Base-by-base conservation (phyloP, 768 basidiomycete genomes). In the Auricularia heimuer region DNA sequence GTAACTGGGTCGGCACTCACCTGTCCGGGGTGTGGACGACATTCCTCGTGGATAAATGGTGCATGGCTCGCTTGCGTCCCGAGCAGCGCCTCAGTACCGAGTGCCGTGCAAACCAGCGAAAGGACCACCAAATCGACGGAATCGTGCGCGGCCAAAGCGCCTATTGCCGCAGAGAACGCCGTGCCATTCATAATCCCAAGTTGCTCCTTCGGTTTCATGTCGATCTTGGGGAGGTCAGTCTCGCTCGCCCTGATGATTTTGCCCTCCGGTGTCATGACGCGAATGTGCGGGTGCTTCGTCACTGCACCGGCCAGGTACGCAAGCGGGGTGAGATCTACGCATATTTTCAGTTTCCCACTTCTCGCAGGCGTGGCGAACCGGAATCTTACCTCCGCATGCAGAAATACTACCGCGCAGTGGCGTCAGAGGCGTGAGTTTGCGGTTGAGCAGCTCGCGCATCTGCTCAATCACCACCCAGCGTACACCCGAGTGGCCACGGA, bases 351-450 rank as follows among this genome's bases (percentile, higher is more conserved):
- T 82, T 0, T 92, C 93, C n/a, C 92, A 84, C 1, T 90, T 58
- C 54, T 65, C 18, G 24, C 54, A 44, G 34, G 92, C 72, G 92
- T 88, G 12, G 91, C 92, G 86, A 67, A 42, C 65, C 67, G 45
- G 63, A 71, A 14, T 14, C 77, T 54, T 67, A 88, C 89, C 88
- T 75, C 92, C 92, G 51, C 86, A 89, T 7, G 92, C 86, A 33
- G 88, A 90, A 65, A 95, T 88, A 65, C 86, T 90, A 42, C 90
- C 90, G 8, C 92, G 85, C 4, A 95, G 78, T n/a, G 92, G 92
- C 18, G 94, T 88, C 16, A 93, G 74, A 10, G 75, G 75, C 2
- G 70, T 90, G 70, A 94, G 82, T 68, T 90, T 85, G 67, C 84
- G 84, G 39, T 78, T 76, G 45, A 95, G 82, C 54, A 93, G 81